These are phyloP conservation scores for Amanita muscaria DNA, from an alignment of 768 basidiomycete species.

Conservation along the genomic window DNA sequence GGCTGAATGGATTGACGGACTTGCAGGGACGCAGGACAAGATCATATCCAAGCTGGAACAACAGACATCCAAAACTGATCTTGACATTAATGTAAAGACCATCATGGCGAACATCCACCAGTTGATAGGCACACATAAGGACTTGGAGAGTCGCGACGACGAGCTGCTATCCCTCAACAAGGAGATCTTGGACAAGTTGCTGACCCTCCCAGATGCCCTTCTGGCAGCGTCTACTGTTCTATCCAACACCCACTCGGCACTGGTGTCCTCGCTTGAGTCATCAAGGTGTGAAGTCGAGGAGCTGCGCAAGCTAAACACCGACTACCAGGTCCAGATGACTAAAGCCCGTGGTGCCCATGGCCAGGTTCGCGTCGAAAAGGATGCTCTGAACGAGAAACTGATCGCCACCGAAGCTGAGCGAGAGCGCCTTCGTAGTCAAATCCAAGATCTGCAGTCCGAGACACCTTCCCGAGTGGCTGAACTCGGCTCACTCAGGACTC, in stretches of 20 bases:
- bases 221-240: slow-evolving; percentile 43
- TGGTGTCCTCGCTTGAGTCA: slow-evolving; percentile 46
- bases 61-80: slow-evolving; percentile 19
- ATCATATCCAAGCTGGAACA: slow-evolving; percentile 23
- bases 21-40: slow-evolving; percentile 22
- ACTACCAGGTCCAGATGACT: slow-evolving; percentile 62
- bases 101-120: slow-evolving; percentile 28
- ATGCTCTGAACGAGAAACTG: slow-evolving; percentile 56
- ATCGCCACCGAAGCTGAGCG: slow-evolving; percentile 53
- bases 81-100: slow-evolving; percentile 37
- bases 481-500: slow-evolving; percentile 35
- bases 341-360: slow-evolving; percentile 75
- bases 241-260: slow-evolving; percentile 54
- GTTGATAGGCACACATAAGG: slow-evolving; percentile 43
- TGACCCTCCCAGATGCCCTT: slow-evolving; percentile 51
- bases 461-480: slow-evolving; percentile 37
- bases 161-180: slow-evolving; percentile 44
- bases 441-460: slow-evolving; percentile 44
- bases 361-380: slow-evolving; percentile 77
- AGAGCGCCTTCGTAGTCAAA: slow-evolving; percentile 45
- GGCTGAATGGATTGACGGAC: slow-evolving; percentile 1
- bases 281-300: slow-evolving; percentile 63
- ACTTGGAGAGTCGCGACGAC: slow-evolving; percentile 36
- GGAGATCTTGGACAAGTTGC: slow-evolving; percentile 43
- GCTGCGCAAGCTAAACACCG: slow-evolving; percentile 54